Evolutionary conservation across 495 filamentous ascomycete genomes (phyloP), one percentile per base, ranked within the genome.

Genomic region (Choiromyces venosus): DNA sequence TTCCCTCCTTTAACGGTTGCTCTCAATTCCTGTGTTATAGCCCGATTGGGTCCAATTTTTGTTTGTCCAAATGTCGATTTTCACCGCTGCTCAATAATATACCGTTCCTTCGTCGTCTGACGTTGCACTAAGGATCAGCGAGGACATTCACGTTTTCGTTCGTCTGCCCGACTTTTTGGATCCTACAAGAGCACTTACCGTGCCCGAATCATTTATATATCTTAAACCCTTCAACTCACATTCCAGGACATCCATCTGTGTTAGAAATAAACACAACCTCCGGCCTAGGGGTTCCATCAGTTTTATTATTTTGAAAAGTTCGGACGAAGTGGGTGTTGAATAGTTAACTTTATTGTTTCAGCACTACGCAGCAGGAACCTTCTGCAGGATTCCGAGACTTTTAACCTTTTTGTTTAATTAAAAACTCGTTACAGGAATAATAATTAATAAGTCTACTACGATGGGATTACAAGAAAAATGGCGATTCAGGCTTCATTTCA

Each of bases 401-500:
- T 29, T 56, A 56, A 4, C 46, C 46, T 33, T 61, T 33, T 29
- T 29, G 25, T 18, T 56, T 61, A 18, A 33, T 2, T 29, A 18
- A 29, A 12, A 33, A 12, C 25, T 61, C 25, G 52, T 33, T 14
- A 33, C 25, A 61, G 52, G 52, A 61, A 61, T 61, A 61, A 29
- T 61, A 61, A 61, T 10, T 10, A 29, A 29, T 61, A 61, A 14
- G 52, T 38, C 69, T 35, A 29, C 46, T 66, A 42, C 64, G 33
- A 77, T 77, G 75, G 70, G 66, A 52, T 44, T 73, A 33, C 56
- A 73, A 12, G 42, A 69, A 40, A 65, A 21, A 68, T 71, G 66
- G 66, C 44, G n/a, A 73, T 79, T 25, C 67, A 84, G 88, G 69
- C 85, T 89, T 12, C 88, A 88, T 71, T 87, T 96, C 80, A 94